phyloP scores from a whole-genome alignment of 2,329 filamentous ascomycete genomes.

The Claviceps sp. region DNA sequence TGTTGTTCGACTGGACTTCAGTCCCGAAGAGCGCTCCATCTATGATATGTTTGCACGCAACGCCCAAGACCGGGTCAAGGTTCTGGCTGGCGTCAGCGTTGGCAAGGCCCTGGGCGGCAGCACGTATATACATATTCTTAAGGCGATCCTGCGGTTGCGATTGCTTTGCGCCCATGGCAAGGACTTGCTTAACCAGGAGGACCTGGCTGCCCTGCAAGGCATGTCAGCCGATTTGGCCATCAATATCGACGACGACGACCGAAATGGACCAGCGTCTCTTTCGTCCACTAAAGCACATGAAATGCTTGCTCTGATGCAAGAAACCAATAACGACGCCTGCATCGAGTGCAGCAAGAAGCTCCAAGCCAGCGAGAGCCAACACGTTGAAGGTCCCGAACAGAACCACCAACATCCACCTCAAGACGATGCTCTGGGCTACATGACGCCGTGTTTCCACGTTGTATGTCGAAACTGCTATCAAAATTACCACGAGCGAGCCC shows the following conservation, averaged over 20 bases:
- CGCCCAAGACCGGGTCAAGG: constrained; percentile 65
- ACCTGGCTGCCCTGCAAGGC: constrained; percentile 67
- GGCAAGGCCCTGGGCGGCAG: constrained; percentile 63
- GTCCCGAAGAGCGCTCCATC: constrained; percentile 56
- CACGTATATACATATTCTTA: constrained; percentile 87
- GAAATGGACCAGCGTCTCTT: constrained; percentile 39
- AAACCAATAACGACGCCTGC: constrained; percentile 67
- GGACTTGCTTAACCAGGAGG: constrained; percentile 74
- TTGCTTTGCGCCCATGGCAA: constrained; percentile 90
- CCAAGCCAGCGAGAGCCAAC: constrained; percentile 38
- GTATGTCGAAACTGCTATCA: constrained; percentile 64
- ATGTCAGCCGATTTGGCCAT: constrained; percentile 77
- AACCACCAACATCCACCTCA: constrained; percentile 30
- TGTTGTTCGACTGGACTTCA: constrained; percentile 63
- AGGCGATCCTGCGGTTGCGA: constrained; percentile 78
- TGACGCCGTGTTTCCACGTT: constrained; percentile 80
- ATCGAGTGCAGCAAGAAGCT: constrained; percentile 55
- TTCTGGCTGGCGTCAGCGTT: constrained; percentile 46
- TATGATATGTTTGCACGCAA: constrained; percentile 79
- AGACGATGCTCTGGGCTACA: constrained; percentile 56
- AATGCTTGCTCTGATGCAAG: constrained; percentile 70
- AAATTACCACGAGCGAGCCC: constrained; percentile 41
- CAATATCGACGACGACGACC: constrained; percentile 70
- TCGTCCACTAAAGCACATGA: constrained; percentile 67
- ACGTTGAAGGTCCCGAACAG: constrained; percentile 39